Conservation (phyloP, 1,284 basidiomycete genomes). For the Ganoderma sp. region DNA sequence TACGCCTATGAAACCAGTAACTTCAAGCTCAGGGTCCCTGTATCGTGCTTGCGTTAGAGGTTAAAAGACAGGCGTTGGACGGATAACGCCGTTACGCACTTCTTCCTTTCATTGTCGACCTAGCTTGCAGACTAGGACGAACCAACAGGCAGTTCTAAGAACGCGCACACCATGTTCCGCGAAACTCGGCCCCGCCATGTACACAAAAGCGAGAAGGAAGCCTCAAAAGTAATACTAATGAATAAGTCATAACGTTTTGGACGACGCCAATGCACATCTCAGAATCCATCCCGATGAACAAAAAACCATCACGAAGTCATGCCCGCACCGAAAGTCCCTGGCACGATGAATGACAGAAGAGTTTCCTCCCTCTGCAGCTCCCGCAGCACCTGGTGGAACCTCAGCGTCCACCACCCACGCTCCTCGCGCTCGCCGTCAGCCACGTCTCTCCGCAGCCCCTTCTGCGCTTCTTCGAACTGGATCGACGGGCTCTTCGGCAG, state of each 20-base stretch:
- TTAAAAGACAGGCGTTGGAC: too few relatives aligned
- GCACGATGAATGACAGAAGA: neutral
- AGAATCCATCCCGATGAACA: neutral
- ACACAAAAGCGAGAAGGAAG: neutral
- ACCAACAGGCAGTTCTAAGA: too few relatives aligned
- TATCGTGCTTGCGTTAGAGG: too few relatives aligned
- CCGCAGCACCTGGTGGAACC: conserved; percentile 71
- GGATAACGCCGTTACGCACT: too few relatives aligned
- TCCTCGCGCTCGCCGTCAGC: conserved; percentile 68
- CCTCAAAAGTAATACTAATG: neutral
- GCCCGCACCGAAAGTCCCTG: neutral
- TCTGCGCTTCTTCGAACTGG: conserved; percentile 48
- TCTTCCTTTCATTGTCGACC: too few relatives aligned
- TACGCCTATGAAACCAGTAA: too few relatives aligned
- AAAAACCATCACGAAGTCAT: neutral
- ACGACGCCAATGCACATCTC: neutral
- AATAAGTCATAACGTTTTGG: too few relatives aligned
- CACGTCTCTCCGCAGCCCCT: conserved; percentile 31
- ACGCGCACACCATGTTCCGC: neutral
- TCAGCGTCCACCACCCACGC: conserved; percentile 77
- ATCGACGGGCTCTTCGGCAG: conserved; percentile 72
- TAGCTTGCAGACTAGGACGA: too few relatives aligned
- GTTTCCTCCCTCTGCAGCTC: conserved; percentile 51
- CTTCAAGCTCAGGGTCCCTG: too few relatives aligned
- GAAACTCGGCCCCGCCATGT: neutral